phyloP scores from a whole-genome alignment of 1,139 yeast species.

The Diutina rugosa region DNA sequence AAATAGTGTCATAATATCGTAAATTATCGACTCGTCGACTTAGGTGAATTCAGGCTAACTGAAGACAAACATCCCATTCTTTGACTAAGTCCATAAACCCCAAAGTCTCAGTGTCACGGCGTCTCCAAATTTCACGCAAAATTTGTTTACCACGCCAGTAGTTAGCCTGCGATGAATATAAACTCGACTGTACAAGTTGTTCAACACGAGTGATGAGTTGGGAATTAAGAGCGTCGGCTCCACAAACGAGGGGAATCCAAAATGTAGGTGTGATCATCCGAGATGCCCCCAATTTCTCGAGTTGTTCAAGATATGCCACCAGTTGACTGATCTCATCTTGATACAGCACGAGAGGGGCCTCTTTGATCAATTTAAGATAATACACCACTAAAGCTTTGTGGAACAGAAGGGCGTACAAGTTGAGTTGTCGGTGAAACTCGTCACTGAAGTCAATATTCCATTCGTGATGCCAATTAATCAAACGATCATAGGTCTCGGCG shows the following conservation, averaged over 20 bases:
- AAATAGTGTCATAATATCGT: not conserved
- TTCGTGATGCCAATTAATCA: conserved; percentile 30
- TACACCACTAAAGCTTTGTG: conserved; percentile 32
- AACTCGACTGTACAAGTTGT: not conserved
- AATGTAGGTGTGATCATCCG: conserved; percentile 21
- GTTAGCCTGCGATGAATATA: conserved; percentile 11
- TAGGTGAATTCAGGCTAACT: conserved; percentile 14
- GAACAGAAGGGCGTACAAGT: conserved; percentile 13
- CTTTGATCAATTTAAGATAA: conserved; percentile 32
- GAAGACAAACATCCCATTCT: conserved; percentile 37
- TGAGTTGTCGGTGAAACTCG: not conserved
- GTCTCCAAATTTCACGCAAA: conserved; percentile 37
- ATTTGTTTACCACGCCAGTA: conserved; percentile 46
- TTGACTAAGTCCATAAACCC: conserved; percentile 43
- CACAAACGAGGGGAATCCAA: conserved; percentile 38
- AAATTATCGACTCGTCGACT: not conserved
- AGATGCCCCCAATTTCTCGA: conserved; percentile 16
- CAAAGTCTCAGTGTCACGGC: conserved; percentile 25
- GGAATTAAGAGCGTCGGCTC: conserved; percentile 18
- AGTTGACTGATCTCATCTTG: conserved; percentile 17
- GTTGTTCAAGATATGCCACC: conserved; percentile 14
- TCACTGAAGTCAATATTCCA: not conserved
- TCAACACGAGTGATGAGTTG: not conserved
- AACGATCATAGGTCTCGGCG: conserved; percentile 38
- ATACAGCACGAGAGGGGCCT: conserved; percentile 15